Percentiles rank a stretch among this genome's conserved stretches.
Evolutionary conservation across 768 basidiomycete species (phyloP).

Genomic region (Amanita thiersii): DNA sequence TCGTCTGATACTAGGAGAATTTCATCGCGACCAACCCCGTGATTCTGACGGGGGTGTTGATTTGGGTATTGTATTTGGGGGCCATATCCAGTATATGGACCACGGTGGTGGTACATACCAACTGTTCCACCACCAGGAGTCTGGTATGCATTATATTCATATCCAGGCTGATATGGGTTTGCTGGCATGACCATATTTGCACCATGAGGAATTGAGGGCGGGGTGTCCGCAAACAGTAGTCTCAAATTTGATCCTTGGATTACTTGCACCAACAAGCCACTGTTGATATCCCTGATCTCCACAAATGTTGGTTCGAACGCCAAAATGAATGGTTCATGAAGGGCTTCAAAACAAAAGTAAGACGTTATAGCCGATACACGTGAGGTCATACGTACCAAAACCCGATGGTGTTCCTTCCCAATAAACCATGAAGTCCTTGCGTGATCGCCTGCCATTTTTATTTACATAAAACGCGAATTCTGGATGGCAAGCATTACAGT

Average conservation of each 20-base stretch:
- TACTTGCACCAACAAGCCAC: slow-evolving; percentile 86
- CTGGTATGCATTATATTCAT: slow-evolving; percentile 10
- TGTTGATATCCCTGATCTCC: slow-evolving; percentile 94
- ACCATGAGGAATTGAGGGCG: slow-evolving; percentile 72
- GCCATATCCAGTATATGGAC: slow-evolving; percentile 25
- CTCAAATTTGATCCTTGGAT: slow-evolving; percentile 90
- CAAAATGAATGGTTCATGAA: slow-evolving; percentile 93
- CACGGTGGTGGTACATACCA: neutral
- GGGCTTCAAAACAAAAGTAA: slow-evolving; percentile 41
- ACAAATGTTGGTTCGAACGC: slow-evolving; percentile 96
- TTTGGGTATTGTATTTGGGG: slow-evolving; percentile 12
- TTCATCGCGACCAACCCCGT: slow-evolving; percentile 62
- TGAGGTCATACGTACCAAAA: slow-evolving; percentile 63
- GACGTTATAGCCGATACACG: neutral
- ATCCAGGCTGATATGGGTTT: slow-evolving; percentile 26
- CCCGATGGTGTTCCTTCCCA: slow-evolving; percentile 95
- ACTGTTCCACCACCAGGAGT: slow-evolving; percentile 4
- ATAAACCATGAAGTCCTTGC: slow-evolving; percentile 88
- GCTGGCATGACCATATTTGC: slow-evolving; percentile 25
- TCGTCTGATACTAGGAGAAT: slow-evolving; percentile 90
- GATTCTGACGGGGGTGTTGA: slow-evolving; percentile 33
- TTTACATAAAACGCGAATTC: slow-evolving; percentile 99
- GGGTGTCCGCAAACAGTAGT: slow-evolving; percentile 89
- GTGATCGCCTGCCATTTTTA: slow-evolving; percentile 87
- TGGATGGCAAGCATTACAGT: slow-evolving; percentile 21